These are phyloP conservation scores for Zalaria obscura DNA, from an alignment of 2,329 filamentous ascomycete genomes.

Conservation along the genomic window DNA sequence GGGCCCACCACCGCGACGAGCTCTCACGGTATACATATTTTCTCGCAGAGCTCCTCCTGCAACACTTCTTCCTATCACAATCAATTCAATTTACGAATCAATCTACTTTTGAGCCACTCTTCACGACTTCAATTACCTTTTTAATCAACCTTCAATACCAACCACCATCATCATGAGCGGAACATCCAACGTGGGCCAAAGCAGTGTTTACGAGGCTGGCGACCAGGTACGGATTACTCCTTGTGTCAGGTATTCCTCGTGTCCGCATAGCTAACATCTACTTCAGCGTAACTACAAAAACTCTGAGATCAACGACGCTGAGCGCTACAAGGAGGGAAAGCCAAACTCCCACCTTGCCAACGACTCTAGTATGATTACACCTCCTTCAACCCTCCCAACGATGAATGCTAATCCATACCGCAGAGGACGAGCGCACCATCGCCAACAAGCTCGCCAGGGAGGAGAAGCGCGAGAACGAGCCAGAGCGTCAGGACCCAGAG, in stretches of 20 bases:
- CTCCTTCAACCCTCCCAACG: not conserved
- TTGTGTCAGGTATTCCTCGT: not conserved
- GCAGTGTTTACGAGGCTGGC: slow-evolving; percentile 56
- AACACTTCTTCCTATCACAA: too few relatives aligned
- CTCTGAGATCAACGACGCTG: slow-evolving; percentile 31
- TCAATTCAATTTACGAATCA: too few relatives aligned
- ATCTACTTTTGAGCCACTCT: not conserved
- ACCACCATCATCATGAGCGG: slow-evolving; percentile 29
- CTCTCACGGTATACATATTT: too few relatives aligned
- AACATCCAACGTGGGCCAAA: slow-evolving; percentile 52
- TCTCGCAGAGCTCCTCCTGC: too few relatives aligned
- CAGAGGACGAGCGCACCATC: slow-evolving; percentile 58
- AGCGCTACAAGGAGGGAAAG: slow-evolving; percentile 60
- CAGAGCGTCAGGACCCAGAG: slow-evolving; percentile 21
- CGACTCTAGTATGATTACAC: slow-evolving; percentile 51
- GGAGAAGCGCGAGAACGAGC: slow-evolving; percentile 36
- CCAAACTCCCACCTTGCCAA: slow-evolving; percentile 51
- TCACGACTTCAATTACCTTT: slow-evolving; percentile 1
- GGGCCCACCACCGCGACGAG: too few relatives aligned
- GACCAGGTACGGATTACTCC: slow-evolving; percentile 41
- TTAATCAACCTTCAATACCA: slow-evolving; percentile 1
- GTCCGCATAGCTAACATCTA: slow-evolving; percentile 1
- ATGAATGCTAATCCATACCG: slow-evolving; percentile 1
- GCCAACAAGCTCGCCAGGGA: slow-evolving; percentile 57
- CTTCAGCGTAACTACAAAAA: slow-evolving; percentile 39